Conservation (phyloP, 2,329 filamentous ascomycete genomes). For the Plenodomus tracheiphilus region DNA sequence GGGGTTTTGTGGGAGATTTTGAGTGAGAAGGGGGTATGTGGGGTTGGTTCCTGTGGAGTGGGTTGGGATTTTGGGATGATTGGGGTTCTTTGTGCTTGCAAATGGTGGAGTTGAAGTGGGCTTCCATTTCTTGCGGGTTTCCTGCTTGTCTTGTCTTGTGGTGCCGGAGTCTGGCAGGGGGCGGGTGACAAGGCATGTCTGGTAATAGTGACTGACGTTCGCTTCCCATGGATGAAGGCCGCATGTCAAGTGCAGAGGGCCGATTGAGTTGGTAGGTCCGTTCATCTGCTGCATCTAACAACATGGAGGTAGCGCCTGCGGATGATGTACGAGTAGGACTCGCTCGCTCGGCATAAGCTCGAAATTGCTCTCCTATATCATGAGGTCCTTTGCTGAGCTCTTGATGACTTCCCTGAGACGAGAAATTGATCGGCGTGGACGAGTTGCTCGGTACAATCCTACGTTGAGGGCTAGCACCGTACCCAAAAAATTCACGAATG, state of each 20-base stretch:
- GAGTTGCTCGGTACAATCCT: background rate
- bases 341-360: constrained; percentile 7
- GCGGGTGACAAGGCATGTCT: background rate
- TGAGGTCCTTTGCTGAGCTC: background rate
- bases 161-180: background rate
- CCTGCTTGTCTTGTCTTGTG: background rate
- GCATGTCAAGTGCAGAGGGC: background rate
- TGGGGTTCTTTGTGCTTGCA: background rate
- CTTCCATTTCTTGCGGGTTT: constrained; percentile 4
- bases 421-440: constrained; percentile 13
- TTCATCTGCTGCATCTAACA: background rate
- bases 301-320: background rate
- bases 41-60: background rate
- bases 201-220: background rate
- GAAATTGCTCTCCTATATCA: constrained; percentile 8
- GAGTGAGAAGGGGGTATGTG: background rate
- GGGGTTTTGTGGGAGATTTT: background rate
- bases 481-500: constrained; percentile 30
- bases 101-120: constrained; percentile 3
- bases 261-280: background rate
- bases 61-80: background rate
- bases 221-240: constrained; percentile 1
- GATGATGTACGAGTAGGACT: background rate
- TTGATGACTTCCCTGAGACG: background rate
- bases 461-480: background rate